phyloP scores from a whole-genome alignment of 305 asterid species.

The Fraxinus latifolia region DNA sequence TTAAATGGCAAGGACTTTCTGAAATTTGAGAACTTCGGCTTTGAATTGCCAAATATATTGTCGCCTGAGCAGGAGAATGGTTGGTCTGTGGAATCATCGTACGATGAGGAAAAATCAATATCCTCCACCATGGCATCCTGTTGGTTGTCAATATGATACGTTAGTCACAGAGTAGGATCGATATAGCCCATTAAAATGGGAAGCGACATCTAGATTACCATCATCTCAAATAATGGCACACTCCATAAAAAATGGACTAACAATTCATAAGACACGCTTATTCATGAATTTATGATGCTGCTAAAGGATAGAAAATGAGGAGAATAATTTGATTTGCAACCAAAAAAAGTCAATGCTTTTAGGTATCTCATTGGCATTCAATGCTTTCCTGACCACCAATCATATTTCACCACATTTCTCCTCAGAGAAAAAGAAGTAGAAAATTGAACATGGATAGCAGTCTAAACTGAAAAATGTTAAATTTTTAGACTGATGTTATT shows the following conservation, averaged over 20 bases:
- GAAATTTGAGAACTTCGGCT: constrained; percentile 28
- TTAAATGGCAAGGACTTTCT: constrained; percentile 36
- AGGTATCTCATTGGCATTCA: background rate
- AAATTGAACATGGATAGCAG: constrained; percentile 4
- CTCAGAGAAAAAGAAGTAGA: background rate
- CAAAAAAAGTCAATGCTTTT: background rate
- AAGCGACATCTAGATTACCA: constrained; percentile 7
- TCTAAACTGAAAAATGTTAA: background rate
- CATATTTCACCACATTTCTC: constrained; percentile 6
- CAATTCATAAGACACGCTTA: constrained; percentile 10
- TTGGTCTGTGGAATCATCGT: constrained; percentile 33
- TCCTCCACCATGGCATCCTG: constrained; percentile 50
- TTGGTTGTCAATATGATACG: constrained; percentile 22
- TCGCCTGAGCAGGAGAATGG: constrained; percentile 38
- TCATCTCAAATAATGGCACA: constrained; percentile 15
- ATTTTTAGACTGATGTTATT: constrained; percentile 3
- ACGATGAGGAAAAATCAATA: constrained; percentile 39
- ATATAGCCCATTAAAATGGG: constrained; percentile 10
- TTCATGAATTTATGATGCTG: constrained; percentile 7
- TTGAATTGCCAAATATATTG: constrained; percentile 27
- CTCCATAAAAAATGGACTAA: background rate
- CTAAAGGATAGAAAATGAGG: constrained; percentile 6
- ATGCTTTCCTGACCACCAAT: background rate
- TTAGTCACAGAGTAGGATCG: constrained; percentile 3
- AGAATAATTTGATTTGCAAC: background rate